These are phyloP conservation scores for Iris pallida DNA, from an alignment of 116 monocot genomes.

Conservation along the genomic window DNA sequence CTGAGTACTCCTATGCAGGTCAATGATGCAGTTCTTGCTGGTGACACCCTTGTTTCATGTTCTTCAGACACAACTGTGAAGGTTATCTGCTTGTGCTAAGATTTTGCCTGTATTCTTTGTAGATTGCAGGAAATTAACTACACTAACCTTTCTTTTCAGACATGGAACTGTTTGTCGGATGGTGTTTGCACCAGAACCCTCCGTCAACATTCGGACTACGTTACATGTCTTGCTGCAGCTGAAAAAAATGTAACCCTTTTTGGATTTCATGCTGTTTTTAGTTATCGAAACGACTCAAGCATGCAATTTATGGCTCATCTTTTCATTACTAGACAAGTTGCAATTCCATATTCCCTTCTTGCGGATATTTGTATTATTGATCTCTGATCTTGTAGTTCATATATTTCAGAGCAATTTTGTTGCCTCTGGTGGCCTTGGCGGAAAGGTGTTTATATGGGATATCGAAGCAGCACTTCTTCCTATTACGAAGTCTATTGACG, in stretches of 20 bases:
- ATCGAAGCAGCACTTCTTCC: slow-evolving; percentile 76
- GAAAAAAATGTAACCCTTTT: slow-evolving; percentile 71
- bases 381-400: slow-evolving; percentile 18
- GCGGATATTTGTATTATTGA: neutral
- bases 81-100: slow-evolving; percentile 32
- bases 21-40: slow-evolving; percentile 89
- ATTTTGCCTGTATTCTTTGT: neutral
- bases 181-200: slow-evolving; percentile 85
- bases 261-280: slow-evolving; percentile 2
- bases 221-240: slow-evolving; percentile 78
- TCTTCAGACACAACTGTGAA: slow-evolving; percentile 95
- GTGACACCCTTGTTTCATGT: slow-evolving; percentile 83
- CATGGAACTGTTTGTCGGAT: slow-evolving; percentile 80
- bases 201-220: slow-evolving; percentile 97
- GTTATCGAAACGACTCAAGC: neutral
- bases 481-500: slow-evolving; percentile 49
- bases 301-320: too few species aligned
- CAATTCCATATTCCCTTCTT: too few species aligned
- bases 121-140: neutral
- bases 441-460: slow-evolving; percentile 96
- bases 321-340: too few species aligned
- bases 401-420: slow-evolving; percentile 73
- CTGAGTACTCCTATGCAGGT: slow-evolving; percentile 42
- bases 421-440: slow-evolving; percentile 88
- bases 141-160: slow-evolving; percentile 29